Base-by-base conservation (phyloP, 352 stramenopile species). In the Phytophthora pisi region DNA sequence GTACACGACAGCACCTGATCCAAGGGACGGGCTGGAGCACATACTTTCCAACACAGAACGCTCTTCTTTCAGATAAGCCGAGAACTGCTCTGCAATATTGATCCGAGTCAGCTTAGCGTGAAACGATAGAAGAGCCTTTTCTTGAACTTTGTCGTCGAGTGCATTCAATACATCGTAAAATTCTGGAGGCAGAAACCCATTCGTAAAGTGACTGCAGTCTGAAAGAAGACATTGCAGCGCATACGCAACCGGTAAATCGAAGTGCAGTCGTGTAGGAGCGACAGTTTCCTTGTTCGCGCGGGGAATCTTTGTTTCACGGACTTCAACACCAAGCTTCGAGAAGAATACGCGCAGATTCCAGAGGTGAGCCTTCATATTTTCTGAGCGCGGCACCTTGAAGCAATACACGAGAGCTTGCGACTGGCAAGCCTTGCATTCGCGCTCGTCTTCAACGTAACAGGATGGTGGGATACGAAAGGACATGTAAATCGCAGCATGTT, bases 271-370 rank as follows among this genome's bases (percentile, higher is more conserved):
- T 23, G 57, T 59, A 0, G 49, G 15, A 3, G 54, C 10, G 16
- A 62, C 10, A 0, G 8, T 47, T 43, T 66, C 34, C 5, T 66
- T 18, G 3, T 67, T 65, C 47, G 60, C 34, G 43, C 54, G 16
- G 16, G 23, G 34, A 13, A 89, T 69, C 38, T 72, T 75, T 9
- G 78, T 86, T 54, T 87, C 78, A 54, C 77, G 66, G 2, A 87
- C 74, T 70, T 86, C 71, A 7, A 86, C 50, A 1, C 74, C 72
- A 45, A 84, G 56, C 34, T 86, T 86, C 8, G 74, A 70, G 11
- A 87, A 86, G 42, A 80, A 79, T 6, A 75, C 53, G 3, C 81
- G 78, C 23, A 89, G 52, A 31, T 77, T 69, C 81, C 81, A 89
- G n/a, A 78, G 20, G 49, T 73, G 59, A 0, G 28, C 38, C 13